Base-by-base conservation (phyloP, 2,329 filamentous ascomycete genomes). In the Apiospora pterosperma region DNA sequence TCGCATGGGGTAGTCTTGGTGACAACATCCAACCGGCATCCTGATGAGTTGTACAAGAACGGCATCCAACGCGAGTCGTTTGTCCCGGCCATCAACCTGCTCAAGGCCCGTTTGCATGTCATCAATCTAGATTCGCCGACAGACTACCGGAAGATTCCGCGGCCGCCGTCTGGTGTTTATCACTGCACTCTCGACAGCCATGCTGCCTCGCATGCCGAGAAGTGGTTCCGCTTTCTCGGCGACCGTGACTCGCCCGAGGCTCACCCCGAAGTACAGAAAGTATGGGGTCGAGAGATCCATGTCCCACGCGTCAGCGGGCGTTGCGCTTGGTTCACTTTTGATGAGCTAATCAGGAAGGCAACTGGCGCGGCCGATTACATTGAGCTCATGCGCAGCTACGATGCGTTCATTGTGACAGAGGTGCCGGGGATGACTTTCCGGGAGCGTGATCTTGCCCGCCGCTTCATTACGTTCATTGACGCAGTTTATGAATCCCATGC, bases 401-500 rank as follows among this genome's bases (percentile, higher is more conserved):
- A 97, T 67, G 90, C 94, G 1, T 98, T 99, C 73, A 88, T 99
- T 68, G 87, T 99, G 11, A 97, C 93, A 0, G 91, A 94, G 62
- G 89, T 98, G 1, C 96, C 96, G 0, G 92, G 90, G 6, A 98
- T 99, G 96, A 96, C 90, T 44, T 87, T 93, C 69, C 88, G 88
- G 63, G 88, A 93, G 73, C 88, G 96, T 23, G 96, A 99, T 79
- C 84, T 97, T 42, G 96, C 96, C 0, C 84, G 96, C 14, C 86
- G 96, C 5, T 97, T 99, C 78, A 99, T 99, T 76, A 99, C 95
- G 0, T 97, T 99, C 71, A 92, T 99, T 69, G 96, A 99, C 76
- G 95, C 96, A 6, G 90, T 97, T 5, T 99, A 99, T 75, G 96
- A 99, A 78, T 84, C 85, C 34, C 87, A 95, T 77, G 94, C 93